Base-by-base conservation (phyloP, 257 asterid genomes). In the Ophiorrhiza pumila region DNA sequence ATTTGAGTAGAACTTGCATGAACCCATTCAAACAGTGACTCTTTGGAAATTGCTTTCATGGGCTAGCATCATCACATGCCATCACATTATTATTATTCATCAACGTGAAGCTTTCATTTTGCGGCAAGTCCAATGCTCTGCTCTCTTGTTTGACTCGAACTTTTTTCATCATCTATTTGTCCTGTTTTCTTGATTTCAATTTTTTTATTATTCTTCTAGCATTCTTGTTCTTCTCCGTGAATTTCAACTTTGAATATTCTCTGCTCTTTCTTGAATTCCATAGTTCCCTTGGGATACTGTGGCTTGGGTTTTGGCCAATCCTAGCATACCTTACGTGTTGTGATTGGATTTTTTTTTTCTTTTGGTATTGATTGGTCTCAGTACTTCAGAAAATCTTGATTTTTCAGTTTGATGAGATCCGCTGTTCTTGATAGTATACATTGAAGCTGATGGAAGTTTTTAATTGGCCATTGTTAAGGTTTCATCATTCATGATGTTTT, bases 131-230 rank as follows among this genome's bases (percentile, higher is more conserved):
- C 79, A 62, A 68, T 47, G 81, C 72, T 66, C 77, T 79, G 67
- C 64, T 68, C 79, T 75, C 70, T 81, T 77, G 62, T 69, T 76
- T 77, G 78, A 75, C 69, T 76, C 15, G 75, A n/a, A n/a, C 76
- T 76, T 60, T 45, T 81, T 46, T 71, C 78, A 55, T 52, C 59
- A 12, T 45, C 60, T 52, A 67, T 65, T 22, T 67, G 59, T 65
- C 60, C 76, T 72, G 71, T 58, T 55, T 73, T 71, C 68, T 61
- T 73, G 22, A 65, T 46, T 22, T 25, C 57, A 20, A 41, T 49
- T 58, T 79, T 71, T 12, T 35, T 75, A 41, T 69, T n/a, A n/a
- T n/a, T n/a, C n/a, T 71, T 67, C 65, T 4, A 53, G 29, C 74
- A 53, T 59, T 53, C 58, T 61, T 18, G 72, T 31, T 77, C 34